These are phyloP conservation scores for Tephrocybe sp. DNA, from an alignment of 768 basidiomycete genomes.

Conservation along the genomic window DNA sequence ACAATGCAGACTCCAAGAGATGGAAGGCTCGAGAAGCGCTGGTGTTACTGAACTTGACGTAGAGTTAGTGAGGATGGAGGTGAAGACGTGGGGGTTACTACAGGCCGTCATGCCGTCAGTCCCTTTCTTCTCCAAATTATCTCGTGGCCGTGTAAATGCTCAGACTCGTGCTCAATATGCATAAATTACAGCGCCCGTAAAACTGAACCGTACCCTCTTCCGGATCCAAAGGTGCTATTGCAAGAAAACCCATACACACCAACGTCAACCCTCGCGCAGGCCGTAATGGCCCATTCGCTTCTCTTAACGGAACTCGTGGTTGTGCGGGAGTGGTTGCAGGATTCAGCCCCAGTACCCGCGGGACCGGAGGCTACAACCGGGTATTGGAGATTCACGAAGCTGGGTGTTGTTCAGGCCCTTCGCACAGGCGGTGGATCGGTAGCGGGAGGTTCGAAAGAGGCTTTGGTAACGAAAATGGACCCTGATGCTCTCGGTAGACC, in stretches of 20 bases:
- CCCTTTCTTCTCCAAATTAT: neutral
- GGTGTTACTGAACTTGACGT: slow-evolving; percentile 46
- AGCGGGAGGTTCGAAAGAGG: slow-evolving; percentile 33
- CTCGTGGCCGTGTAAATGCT: neutral
- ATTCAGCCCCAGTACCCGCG: slow-evolving; percentile 59
- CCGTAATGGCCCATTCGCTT: slow-evolving; percentile 64
- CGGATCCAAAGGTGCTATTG: slow-evolving; percentile 55
- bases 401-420: slow-evolving; percentile 63
- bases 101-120: slow-evolving; percentile 77
- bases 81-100: slow-evolving; percentile 78
- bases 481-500: slow-evolving; percentile 72
- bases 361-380: slow-evolving; percentile 73
- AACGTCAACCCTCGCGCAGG: slow-evolving; percentile 69
- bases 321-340: slow-evolving; percentile 87
- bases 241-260: slow-evolving; percentile 80
- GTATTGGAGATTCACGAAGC: slow-evolving; percentile 83
- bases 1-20: neutral
- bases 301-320: slow-evolving; percentile 74
- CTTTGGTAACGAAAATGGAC: slow-evolving; percentile 68
- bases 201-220: slow-evolving; percentile 46
- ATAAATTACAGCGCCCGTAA: slow-evolving; percentile 53
- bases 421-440: slow-evolving; percentile 40
- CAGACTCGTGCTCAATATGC: neutral
- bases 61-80: slow-evolving; percentile 66
- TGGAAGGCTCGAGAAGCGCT: slow-evolving; percentile 32